Percentiles rank a stretch among this genome's conserved stretches.
Conservation (phyloP, 1,284 basidiomycete genomes). For the Farysia itapuensis region DNA sequence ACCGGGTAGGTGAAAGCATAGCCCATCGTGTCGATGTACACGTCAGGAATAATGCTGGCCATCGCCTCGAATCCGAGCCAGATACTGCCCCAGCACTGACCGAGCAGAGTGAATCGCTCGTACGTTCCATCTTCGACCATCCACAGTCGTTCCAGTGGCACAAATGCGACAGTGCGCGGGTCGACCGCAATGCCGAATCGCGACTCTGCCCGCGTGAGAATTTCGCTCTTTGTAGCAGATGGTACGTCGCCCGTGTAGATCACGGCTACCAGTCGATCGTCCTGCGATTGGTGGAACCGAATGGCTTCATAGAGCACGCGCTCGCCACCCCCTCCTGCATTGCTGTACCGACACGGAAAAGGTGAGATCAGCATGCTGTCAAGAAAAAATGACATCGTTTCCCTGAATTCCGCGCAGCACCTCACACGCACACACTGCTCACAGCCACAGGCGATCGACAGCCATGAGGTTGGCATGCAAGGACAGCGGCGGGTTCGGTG, state of each 20-base stretch:
- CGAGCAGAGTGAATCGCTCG: conserved; percentile 84
- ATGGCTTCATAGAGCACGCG: conserved; percentile 93
- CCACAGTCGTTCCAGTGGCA: conserved; percentile 72
- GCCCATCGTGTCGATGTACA: conserved; percentile 97
- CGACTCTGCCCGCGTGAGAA: conserved; percentile 65
- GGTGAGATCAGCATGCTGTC: too few relatives aligned
- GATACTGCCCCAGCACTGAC: conserved; percentile 86
- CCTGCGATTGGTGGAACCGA: conserved; percentile 72
- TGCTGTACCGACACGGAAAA: too few relatives aligned
- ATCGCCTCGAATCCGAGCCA: conserved; percentile 80
- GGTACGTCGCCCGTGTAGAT: conserved; percentile 76
- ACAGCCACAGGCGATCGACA: too few relatives aligned
- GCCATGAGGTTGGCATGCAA: too few relatives aligned
- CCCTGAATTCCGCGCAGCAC: too few relatives aligned
- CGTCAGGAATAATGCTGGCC: conserved; percentile 72
- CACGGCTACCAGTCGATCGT: conserved; percentile 73
- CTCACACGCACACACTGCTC: not conserved
- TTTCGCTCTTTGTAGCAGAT: conserved; percentile 70
- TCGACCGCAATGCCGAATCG: conserved; percentile 80
- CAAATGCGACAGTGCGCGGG: conserved; percentile 71
- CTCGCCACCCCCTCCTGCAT: conserved; percentile 96
- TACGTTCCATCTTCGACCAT: conserved; percentile 81
- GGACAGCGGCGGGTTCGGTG: too few relatives aligned
- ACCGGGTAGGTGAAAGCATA: conserved; percentile 90
- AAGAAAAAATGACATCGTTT: too few relatives aligned